Evolutionary conservation across 441 rosid genomes (phyloP).

Genomic region (Mallotus repandus): DNA sequence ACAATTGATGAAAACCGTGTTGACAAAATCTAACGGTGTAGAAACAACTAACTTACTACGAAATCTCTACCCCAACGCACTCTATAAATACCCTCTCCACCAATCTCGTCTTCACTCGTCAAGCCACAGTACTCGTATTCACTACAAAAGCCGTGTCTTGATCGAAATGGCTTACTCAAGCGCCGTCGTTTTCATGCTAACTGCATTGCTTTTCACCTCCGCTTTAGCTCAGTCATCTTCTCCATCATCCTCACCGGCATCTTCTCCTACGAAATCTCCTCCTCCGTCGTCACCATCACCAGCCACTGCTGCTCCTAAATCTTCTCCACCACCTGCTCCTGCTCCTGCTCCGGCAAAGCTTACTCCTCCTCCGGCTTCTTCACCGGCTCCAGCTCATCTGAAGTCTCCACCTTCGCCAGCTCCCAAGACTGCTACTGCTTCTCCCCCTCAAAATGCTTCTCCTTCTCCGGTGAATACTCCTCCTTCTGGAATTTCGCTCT

Average conservation of each 20-base stretch:
- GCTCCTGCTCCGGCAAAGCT: slow-evolving; percentile 15
- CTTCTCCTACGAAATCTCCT: slow-evolving; percentile 6
- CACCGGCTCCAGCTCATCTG: slow-evolving; percentile 4
- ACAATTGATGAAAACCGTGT: neutral
- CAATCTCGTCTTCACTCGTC: neutral
- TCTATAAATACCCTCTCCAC: neutral
- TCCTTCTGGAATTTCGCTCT: slow-evolving; percentile 1
- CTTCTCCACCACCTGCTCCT: slow-evolving; percentile 18
- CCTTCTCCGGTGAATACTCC: neutral
- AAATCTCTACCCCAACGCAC: neutral
- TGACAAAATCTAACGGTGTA: neutral
- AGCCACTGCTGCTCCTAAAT: slow-evolving; percentile 25
- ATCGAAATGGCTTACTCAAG: slow-evolving; percentile 25
- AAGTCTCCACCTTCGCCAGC: neutral
- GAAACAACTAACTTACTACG: neutral
- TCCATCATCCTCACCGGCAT: slow-evolving; percentile 40
- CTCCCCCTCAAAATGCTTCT: neutral
- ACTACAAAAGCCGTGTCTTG: neutral
- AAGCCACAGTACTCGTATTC: neutral
- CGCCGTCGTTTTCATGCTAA: slow-evolving; percentile 19
- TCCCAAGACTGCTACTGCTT: neutral
- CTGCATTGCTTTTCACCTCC: slow-evolving; percentile 28
- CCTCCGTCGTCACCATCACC: neutral
- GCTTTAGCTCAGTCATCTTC: slow-evolving; percentile 38
- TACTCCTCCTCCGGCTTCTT: slow-evolving; percentile 20